A percentile compares a stretch with the other conserved stretches of the same genome.
Conservation (phyloP, 768 basidiomycete genomes). For the Cystobasidium ongulense region DNA sequence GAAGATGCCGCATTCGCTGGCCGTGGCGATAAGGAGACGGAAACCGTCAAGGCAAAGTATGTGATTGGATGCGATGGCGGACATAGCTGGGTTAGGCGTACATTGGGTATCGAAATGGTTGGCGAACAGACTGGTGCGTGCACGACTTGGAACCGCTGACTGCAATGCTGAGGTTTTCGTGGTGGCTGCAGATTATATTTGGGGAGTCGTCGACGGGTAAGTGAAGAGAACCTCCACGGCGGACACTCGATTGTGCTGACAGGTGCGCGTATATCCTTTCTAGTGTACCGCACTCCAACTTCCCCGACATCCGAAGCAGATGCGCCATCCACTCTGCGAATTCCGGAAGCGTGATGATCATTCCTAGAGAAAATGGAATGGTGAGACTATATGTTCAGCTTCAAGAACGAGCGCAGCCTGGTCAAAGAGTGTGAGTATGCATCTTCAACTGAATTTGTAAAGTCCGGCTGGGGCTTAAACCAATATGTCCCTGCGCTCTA, state of each 20-base stretch:
- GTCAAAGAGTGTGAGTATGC: slow-evolving; percentile 26
- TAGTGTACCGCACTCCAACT: slow-evolving; percentile 60
- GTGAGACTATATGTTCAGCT: slow-evolving; percentile 67
- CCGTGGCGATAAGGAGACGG: slow-evolving; percentile 1
- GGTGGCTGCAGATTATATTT: slow-evolving; percentile 54
- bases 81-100: slow-evolving; percentile 51
- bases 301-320: slow-evolving; percentile 65
- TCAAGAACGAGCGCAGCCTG: slow-evolving; percentile 47
- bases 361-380: slow-evolving; percentile 54
- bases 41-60: slow-evolving; percentile 45
- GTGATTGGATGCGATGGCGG: slow-evolving; percentile 66
- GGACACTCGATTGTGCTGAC: not conserved
- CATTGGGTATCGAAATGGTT: slow-evolving; percentile 60
- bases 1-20: slow-evolving; percentile 36
- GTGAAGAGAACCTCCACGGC: not conserved
- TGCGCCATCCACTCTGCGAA: slow-evolving; percentile 58
- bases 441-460: slow-evolving; percentile 56
- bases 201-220: slow-evolving; percentile 51
- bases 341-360: slow-evolving; percentile 58
- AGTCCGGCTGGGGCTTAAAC: too few relatives aligned
- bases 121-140: slow-evolving; percentile 53
- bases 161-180: not conserved
- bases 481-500: slow-evolving; percentile 46
- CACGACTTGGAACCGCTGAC: slow-evolving; percentile 39
- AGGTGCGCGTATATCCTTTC: not conserved